Evolutionary conservation across 305 asterid species (phyloP), one percentile per base, ranked within the genome.

Genomic region (Fraxinus baroniana): DNA sequence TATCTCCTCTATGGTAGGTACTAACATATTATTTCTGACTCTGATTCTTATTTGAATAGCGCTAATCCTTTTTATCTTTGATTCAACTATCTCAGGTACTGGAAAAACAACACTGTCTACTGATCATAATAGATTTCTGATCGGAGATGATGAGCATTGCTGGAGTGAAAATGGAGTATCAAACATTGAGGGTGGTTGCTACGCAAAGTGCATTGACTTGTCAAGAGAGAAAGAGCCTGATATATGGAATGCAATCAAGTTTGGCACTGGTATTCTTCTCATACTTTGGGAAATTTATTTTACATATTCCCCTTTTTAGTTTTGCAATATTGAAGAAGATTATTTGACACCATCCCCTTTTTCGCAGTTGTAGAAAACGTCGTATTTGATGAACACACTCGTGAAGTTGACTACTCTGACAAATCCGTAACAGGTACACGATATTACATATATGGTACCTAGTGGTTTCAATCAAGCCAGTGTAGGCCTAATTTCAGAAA

Each of bases 141-240:
- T 95, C 49, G 99, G 99, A 83, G 99, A 95, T 30, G 99, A 95
- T 68, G 99, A 95, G 90, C 99, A 95, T 30, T 95, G 99, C 82
- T 95, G 99, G 99, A 92, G 98, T 71, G 97, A 91, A 9, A 89
- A 88, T 64, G 99, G 99, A 0, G 98, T 96, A 28, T 94, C 99
- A 0, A 96, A 96, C 85, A 94, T 96, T 10, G 99, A 96, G 80
- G 99, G 98, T n/a, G 98, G 99, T 55, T 95, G 99, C 84, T 95
- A 95, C 77, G 99, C 99, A 0, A 96, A 96, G 82, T 96, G 99
- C 91, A 88, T 96, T 57, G 99, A 96, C 85, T 87, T 96, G 84
- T 81, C 95, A 0, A 79, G 93, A 83, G 98, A 96, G 87, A 96
- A 93, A 89, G 99, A 96, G 87, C 99, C 99, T 7, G 99, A 96